These are phyloP conservation scores for Cercospora brassicicola DNA, from an alignment of 2,329 filamentous ascomycete genomes.

Conservation along the genomic window DNA sequence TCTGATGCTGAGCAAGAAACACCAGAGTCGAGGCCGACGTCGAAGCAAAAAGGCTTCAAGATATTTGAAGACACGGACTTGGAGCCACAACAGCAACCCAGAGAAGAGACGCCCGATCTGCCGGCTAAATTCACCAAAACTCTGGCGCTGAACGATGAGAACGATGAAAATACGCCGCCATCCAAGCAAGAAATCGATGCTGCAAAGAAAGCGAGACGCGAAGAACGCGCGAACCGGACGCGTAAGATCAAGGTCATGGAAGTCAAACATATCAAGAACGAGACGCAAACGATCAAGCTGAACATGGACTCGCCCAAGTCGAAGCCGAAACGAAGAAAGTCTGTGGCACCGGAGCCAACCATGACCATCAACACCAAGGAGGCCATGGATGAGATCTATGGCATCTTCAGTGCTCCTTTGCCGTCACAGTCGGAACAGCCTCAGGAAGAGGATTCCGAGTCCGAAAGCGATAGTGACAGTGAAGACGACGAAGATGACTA, in stretches of 20 bases:
- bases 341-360: conserved; percentile 78
- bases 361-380: conserved; percentile 97
- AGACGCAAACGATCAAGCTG: conserved; percentile 92
- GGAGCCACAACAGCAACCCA: conserved; percentile 15
- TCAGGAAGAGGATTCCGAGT: conserved; percentile 62
- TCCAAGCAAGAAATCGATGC: conserved; percentile 42
- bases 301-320: conserved; percentile 84
- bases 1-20: conserved; percentile 13
- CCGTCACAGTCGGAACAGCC: conserved; percentile 50
- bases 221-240: conserved; percentile 53
- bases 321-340: conserved; percentile 78
- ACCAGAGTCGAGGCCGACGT: conserved; percentile 16
- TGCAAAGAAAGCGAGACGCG: conserved; percentile 49
- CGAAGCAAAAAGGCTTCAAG: conserved; percentile 37
- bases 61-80: conserved; percentile 37
- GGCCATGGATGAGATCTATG: conserved; percentile 95
- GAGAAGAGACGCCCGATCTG: conserved; percentile 23
- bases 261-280: conserved; percentile 66
- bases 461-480: conserved; percentile 56
- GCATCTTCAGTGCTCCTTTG: conserved; percentile 89
- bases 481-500: conserved; percentile 47
- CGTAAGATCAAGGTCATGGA: conserved; percentile 74
- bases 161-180: conserved; percentile 52
- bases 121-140: conserved; percentile 33
- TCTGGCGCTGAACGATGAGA: conserved; percentile 43